Evolutionary conservation across 257 asterid genomes (phyloP).

Genomic region (Rehmannia glutinosa): DNA sequence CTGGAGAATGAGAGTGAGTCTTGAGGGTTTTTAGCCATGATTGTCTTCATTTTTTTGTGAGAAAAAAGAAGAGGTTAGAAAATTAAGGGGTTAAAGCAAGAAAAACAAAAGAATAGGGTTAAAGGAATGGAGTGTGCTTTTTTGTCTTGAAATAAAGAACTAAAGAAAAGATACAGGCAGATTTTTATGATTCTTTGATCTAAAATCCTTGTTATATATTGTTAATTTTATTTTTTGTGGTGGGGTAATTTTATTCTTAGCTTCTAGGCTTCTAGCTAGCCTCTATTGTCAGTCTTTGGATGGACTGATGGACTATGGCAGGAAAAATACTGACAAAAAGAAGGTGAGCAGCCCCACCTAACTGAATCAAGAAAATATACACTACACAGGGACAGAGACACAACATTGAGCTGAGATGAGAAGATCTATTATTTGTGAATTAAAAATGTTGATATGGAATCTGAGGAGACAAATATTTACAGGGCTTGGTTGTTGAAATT

Average conservation of each 20-base stretch:
- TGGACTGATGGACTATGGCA: constrained; percentile 8
- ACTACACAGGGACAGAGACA: no score
- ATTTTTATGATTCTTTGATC: not conserved
- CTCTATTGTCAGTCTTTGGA: no score
- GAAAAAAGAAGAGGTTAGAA: not conserved
- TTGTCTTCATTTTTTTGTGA: constrained; percentile 52
- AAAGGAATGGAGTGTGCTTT: constrained; percentile 18
- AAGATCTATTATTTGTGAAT: no score
- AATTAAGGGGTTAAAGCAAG: constrained; percentile 4
- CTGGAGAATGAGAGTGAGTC: constrained; percentile 80
- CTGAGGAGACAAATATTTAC: no score
- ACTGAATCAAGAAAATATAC: constrained; percentile 24
- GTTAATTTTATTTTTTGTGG: not conserved
- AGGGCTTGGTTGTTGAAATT: no score
- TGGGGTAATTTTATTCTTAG: constrained; percentile 21
- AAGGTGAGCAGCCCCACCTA: constrained; percentile 74
- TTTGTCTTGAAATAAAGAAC: constrained; percentile 25
- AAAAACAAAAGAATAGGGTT: constrained; percentile 8
- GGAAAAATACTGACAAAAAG: constrained; percentile 53
- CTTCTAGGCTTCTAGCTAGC: no score
- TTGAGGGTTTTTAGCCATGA: constrained; percentile 66
- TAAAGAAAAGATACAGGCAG: constrained; percentile 8
- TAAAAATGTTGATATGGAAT: no score
- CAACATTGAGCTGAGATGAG: no score
- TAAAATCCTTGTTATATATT: not conserved